These are phyloP conservation scores for Chytriomyces confervae DNA, from an alignment of 192 early-diverging fungal species.

Conservation along the genomic window DNA sequence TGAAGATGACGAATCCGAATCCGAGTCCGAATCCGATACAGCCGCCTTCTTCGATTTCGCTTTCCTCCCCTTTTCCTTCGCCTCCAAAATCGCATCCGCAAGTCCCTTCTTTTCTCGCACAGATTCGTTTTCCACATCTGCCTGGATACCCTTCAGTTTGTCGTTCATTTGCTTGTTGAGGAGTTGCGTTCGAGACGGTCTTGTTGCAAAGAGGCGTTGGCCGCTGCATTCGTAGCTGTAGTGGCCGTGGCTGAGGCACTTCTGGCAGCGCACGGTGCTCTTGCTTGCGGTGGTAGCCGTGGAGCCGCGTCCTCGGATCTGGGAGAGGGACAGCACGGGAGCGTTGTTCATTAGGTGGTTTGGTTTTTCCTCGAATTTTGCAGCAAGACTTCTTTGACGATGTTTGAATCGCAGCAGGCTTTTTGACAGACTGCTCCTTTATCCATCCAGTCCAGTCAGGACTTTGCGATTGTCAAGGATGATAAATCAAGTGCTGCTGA, in stretches of 20 bases:
- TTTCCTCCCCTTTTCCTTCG: conserved; percentile 14
- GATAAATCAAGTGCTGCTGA: too few relatives aligned
- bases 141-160: neutral
- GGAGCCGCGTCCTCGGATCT: conserved; percentile 13
- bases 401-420: too few relatives aligned
- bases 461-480: too few relatives aligned
- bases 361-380: too few relatives aligned
- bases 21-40: conserved; percentile 19
- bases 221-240: conserved; percentile 30
- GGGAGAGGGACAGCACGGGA: conserved; percentile 13
- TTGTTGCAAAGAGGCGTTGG: neutral
- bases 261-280: conserved; percentile 20
- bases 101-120: conserved; percentile 1
- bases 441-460: too few relatives aligned
- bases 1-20: neutral
- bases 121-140: neutral
- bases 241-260: conserved; percentile 21
- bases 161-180: neutral
- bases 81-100: conserved; percentile 14
- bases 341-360: neutral
- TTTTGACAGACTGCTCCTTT: too few relatives aligned
- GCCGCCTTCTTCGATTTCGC: neutral
- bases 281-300: neutral
- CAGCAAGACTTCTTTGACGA: too few relatives aligned
- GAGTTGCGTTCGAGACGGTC: conserved; percentile 8